Evolutionary conservation across 1,284 basidiomycete species (phyloP), one percentile per base, ranked within the genome.

Genomic region (Moesziomyces sp.): DNA sequence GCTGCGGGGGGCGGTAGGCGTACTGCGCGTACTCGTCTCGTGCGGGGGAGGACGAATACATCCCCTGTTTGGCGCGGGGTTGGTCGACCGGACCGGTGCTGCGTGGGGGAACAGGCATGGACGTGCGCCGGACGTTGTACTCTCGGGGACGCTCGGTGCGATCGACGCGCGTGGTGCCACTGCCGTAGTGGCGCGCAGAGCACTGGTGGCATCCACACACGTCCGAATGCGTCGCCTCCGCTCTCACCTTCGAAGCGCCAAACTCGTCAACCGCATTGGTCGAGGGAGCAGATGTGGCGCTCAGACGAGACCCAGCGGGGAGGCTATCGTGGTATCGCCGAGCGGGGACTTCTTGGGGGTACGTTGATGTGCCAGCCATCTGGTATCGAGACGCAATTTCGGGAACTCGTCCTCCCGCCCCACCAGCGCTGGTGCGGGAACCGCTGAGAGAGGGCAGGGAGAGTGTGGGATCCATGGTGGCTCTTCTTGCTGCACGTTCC

Each of bases 201-300:
- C 79, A 80, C 42, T 67, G 58, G 30, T 75, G 74, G 45, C 79
- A 80, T 3, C 79, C 79, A 28, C 79, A 80, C 7, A 78, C 69
- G n/a, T 73, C 74, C 9, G 77, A 77, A 53, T 80, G 79, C 18
- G 73, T 59, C 19, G 73, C 50, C 19, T 74, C 71, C 19, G 49
- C 38, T n/a, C 62, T 30, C 23, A 38, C 46, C 13, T 58, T 40
- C 14, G 51, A 43, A 9, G 43, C 52, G 46, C 72, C 65, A 52
- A 68, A 67, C 21, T 70, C 72, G 50, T 66, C 58, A 19, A 65
- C 28, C 24, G 48, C 46, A 33, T 51, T 45, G 3, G 23, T 45
- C 6, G 53, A 55, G 18, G 56, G 50, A 7, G 62, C 56, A 6
- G 56, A 58, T 21, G 48, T 21, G 14, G 45, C 58, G 24, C 61